Base-by-base conservation (phyloP, 352 stramenopile species). In the Globisporangium okanoganense region DNA sequence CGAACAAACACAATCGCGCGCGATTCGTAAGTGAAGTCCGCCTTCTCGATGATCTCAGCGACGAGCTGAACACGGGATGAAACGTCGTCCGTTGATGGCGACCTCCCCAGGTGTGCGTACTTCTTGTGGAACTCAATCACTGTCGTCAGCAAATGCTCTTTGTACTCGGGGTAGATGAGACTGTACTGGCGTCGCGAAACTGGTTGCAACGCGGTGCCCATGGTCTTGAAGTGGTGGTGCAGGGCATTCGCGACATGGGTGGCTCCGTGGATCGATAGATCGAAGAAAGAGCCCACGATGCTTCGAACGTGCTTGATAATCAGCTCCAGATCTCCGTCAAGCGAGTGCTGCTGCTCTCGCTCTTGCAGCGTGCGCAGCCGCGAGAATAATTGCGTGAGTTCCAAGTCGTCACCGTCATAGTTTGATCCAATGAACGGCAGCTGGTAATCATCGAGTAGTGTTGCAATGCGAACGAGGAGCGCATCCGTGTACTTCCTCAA, bases 1-100 rank as follows among this genome's bases (percentile, higher is more conserved):
- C 73, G 71, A 9, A 94, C 80, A 73, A 94, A 94, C 25, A 94
- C 82, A 51, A 94, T 94, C 16, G 77, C 82, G 22, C 84, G 76
- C 4, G 78, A 89, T 25, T 85, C 71, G 35, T 82, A 58, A n/a
- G 71, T 71, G 47, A 87, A 86, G 3, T 76, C 62, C 2, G 73
- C 69, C 4, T 71, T 50, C 10, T 62, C 52, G 22, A 91, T 82
- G 20, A 78, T 75, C 0, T 78, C 44, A 8, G 73, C 82, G 4
- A 93, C 69, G 25, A 74, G 60, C 51, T 72, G 69, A 12, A 93
- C 84, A 25, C 81, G 82, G 22, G 71, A 71, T 2, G 82, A 83
- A 8, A 93, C 75, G 14, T 85, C 66, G 3, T 72, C 54, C 10
- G 62, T 60, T 40, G 50, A 52, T 35, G 59, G 8, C 16, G 27